phyloP scores from a whole-genome alignment of 192 early-diverging fungal genomes.

The Coemansia sp. region DNA sequence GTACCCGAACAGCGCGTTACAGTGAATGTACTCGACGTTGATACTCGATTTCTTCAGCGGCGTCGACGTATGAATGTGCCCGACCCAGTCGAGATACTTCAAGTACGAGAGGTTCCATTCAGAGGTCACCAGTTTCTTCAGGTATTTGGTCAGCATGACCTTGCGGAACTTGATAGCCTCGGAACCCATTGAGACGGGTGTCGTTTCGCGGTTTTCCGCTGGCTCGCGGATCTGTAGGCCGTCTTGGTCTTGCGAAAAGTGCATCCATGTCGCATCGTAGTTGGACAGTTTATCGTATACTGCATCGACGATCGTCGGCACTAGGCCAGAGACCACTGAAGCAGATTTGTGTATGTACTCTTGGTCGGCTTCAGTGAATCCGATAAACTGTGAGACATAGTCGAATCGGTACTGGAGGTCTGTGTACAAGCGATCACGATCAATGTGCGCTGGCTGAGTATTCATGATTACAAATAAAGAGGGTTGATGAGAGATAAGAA shows the following conservation, averaged over 20 bases:
- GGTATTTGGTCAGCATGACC: slow-evolving; percentile 71
- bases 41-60: slow-evolving; percentile 75
- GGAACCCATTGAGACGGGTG: slow-evolving; percentile 58
- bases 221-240: slow-evolving; percentile 57
- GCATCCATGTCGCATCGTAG: slow-evolving; percentile 76
- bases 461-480: slow-evolving; percentile 14
- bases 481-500: background rate
- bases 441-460: slow-evolving; percentile 62
- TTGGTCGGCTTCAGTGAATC: slow-evolving; percentile 71
- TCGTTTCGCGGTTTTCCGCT: slow-evolving; percentile 27
- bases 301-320: slow-evolving; percentile 76
- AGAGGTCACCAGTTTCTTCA: slow-evolving; percentile 66
- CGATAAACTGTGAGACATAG: slow-evolving; percentile 75
- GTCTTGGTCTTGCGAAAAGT: slow-evolving; percentile 70
- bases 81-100: slow-evolving; percentile 82
- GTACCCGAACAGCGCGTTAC: slow-evolving; percentile 76
- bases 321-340: slow-evolving; percentile 64
- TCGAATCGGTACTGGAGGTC: slow-evolving; percentile 80
- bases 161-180: slow-evolving; percentile 86
- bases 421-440: slow-evolving; percentile 68
- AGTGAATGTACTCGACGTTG: slow-evolving; percentile 84
- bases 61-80: slow-evolving; percentile 77
- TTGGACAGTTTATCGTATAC: slow-evolving; percentile 74
- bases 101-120: slow-evolving; percentile 59
- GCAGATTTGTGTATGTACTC: slow-evolving; percentile 71